Percentiles rank a stretch among this genome's conserved stretches.
Conservation (phyloP, 1,284 basidiomycete species). For the Tylopilus sp. region DNA sequence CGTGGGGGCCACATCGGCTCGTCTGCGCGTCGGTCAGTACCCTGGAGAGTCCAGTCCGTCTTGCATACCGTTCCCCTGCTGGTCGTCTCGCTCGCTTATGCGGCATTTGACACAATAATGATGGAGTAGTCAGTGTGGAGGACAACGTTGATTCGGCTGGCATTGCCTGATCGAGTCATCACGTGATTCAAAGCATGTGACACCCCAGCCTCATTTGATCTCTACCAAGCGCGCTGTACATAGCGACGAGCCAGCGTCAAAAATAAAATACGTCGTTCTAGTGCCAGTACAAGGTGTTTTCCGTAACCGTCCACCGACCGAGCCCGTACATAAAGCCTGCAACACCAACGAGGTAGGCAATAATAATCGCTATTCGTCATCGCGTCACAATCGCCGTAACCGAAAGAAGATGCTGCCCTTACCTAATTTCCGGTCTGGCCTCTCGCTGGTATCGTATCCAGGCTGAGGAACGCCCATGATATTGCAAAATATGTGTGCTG, state of each 20-base stretch:
- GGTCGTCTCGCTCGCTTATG: conserved; percentile 60
- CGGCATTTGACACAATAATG: conserved; percentile 46
- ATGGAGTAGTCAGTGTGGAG: conserved; percentile 6
- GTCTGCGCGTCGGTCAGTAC: conserved; percentile 35
- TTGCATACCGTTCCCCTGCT: conserved; percentile 43
- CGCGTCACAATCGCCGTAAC: conserved; percentile 7
- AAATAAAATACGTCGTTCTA: conserved; percentile 9
- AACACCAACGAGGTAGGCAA: conserved; percentile 49
- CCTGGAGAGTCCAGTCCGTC: conserved; percentile 1
- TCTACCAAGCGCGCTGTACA: not conserved
- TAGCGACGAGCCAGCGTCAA: conserved; percentile 16
- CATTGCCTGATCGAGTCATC: conserved; percentile 6
- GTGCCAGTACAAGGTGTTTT: conserved; percentile 38
- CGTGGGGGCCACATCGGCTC: conserved; percentile 45
- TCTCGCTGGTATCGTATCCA: conserved; percentile 34
- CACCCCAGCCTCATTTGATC: too few relatives aligned
- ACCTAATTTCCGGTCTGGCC: conserved; percentile 39
- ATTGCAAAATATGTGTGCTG: conserved; percentile 90
- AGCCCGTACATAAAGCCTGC: conserved; percentile 37
- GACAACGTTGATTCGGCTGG: conserved; percentile 13
- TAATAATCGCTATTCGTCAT: conserved; percentile 39
- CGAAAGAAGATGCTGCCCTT: conserved; percentile 13
- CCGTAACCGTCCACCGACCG: conserved; percentile 35
- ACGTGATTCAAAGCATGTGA: conserved; percentile 11
- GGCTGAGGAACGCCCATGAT: conserved; percentile 83